These are phyloP conservation scores for Nakaseomyces uthaithaninus DNA, from an alignment of 1,139 yeast genomes.

Conservation along the genomic window DNA sequence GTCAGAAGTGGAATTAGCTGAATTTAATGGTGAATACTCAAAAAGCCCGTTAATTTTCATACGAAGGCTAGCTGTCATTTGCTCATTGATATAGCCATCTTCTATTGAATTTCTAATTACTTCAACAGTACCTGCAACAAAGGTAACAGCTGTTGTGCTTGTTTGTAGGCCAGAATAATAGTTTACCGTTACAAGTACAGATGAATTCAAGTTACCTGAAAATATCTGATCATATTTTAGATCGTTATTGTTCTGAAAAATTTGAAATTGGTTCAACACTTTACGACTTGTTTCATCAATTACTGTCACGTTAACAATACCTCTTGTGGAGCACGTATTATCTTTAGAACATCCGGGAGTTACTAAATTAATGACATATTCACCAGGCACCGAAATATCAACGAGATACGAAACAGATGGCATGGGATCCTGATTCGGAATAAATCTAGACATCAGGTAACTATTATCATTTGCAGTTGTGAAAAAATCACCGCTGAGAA, in stretches of 20 bases:
- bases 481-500: conserved; percentile 30
- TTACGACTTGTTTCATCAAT: conserved; percentile 37
- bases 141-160: conserved; percentile 29
- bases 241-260: conserved; percentile 73
- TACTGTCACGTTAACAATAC: conserved; percentile 70
- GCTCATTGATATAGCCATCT: conserved; percentile 34
- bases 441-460: conserved; percentile 32
- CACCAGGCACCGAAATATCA: conserved; percentile 64
- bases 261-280: conserved; percentile 34
- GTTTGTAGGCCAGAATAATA: conserved; percentile 33
- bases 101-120: conserved; percentile 50
- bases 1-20: conserved; percentile 33
- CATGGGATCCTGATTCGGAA: conserved; percentile 23
- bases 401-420: conserved; percentile 54
- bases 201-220: conserved; percentile 57
- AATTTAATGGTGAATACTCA: conserved; percentile 67
- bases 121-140: conserved; percentile 69
- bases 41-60: conserved; percentile 60
- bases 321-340: conserved; percentile 60
- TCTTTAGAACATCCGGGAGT: conserved; percentile 85
- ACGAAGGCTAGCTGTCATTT: conserved; percentile 17
- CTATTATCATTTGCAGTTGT: conserved; percentile 25
- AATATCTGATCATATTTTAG: conserved; percentile 74
- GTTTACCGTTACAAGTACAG: conserved; percentile 47
- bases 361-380: conserved; percentile 59